phyloP scores from a whole-genome alignment of 129 eudicot species.

The Flaveria brownii region DNA sequence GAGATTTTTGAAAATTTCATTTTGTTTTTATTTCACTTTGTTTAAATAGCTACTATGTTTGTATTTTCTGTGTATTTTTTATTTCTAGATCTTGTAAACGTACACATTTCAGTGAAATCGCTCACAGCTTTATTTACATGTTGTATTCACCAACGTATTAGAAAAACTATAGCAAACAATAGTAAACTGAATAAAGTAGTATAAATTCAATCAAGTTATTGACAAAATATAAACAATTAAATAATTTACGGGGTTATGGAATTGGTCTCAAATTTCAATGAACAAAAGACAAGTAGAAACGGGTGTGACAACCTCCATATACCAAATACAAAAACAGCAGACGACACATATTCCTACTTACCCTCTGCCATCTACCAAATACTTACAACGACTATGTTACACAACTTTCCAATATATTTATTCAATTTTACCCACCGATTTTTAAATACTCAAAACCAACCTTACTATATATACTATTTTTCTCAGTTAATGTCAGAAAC shows the following conservation, averaged over 20 bases:
- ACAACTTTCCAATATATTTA: constrained; percentile 20
- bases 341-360: constrained; percentile 51
- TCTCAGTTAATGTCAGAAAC: not conserved
- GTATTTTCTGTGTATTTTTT: too few species aligned
- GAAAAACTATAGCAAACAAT: not conserved
- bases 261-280: constrained; percentile 15
- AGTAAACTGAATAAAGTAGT: not conserved
- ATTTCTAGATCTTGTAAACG: too few species aligned
- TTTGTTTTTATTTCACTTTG: too few species aligned
- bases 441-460: not conserved
- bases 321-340: constrained; percentile 33
- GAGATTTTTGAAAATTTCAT: too few species aligned
- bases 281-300: constrained; percentile 28
- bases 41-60: too few species aligned
- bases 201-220: not conserved
- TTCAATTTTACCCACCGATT: not conserved
- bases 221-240: not conserved
- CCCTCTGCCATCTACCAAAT: constrained; percentile 41
- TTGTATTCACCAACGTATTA: too few species aligned
- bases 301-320: constrained; percentile 29
- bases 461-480: not conserved
- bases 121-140: too few species aligned
- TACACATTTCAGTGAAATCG: too few species aligned
- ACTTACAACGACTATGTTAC: constrained; percentile 34
- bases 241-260: not conserved